A percentile compares a stretch with the other conserved stretches of the same genome.
phyloP scores from a whole-genome alignment of 768 basidiomycete species.

The Termitomyces sp. region DNA sequence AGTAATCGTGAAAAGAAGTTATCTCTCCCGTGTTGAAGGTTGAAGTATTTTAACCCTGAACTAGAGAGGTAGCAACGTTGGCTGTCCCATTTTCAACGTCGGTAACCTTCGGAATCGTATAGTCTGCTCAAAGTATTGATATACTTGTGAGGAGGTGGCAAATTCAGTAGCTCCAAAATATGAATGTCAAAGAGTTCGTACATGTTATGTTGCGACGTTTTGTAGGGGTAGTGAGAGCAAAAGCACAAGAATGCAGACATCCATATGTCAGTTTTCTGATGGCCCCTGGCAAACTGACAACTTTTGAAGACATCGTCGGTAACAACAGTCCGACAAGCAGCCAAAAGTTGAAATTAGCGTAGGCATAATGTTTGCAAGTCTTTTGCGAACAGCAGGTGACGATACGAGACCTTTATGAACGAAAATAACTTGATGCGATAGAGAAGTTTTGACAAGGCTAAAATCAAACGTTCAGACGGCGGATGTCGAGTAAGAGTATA shows the following conservation, averaged over 20 bases:
- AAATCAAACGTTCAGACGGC: neutral
- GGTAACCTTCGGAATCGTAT: neutral
- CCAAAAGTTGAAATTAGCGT: neutral
- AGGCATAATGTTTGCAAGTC: neutral
- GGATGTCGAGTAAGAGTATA: neutral
- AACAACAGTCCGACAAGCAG: neutral
- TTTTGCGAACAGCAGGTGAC: neutral
- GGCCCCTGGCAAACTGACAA: too few species aligned
- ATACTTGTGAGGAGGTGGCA: neutral
- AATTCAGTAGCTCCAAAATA: neutral
- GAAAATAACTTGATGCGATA: neutral
- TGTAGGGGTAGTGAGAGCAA: neutral
- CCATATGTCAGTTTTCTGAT: neutral
- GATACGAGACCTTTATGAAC: neutral
- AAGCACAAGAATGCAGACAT: neutral
- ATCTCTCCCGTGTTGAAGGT: neutral
- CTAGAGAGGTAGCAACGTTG: neutral
- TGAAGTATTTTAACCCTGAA: neutral
- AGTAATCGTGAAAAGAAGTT: neutral
- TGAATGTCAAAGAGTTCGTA: neutral
- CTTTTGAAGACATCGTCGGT: neutral
- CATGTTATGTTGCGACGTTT: neutral
- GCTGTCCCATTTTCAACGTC: neutral
- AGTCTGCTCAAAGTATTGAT: neutral
- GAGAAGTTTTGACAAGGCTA: too few species aligned